Evolutionary conservation across 768 basidiomycete species (phyloP).

Genomic region (Dendrothele bispora): DNA sequence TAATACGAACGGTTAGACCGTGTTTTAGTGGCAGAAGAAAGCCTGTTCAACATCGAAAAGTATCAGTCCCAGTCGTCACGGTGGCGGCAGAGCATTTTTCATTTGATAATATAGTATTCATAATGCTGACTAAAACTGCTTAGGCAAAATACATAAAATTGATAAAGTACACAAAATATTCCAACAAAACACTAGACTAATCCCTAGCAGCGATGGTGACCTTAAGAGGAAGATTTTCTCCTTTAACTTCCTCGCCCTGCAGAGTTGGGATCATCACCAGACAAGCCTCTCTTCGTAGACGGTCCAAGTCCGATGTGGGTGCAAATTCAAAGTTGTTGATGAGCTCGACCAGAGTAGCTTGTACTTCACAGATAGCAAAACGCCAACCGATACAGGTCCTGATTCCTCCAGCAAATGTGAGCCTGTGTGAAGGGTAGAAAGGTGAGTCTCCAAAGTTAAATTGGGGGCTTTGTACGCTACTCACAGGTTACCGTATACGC

Average conservation of each 20-base stretch:
- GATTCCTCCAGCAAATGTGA: slow-evolving; percentile 49
- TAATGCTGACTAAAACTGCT: no score
- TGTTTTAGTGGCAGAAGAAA: no score
- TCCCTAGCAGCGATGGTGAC: slow-evolving; percentile 38
- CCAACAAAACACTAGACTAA: no score
- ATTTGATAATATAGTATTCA: no score
- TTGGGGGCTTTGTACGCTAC: slow-evolving; percentile 3
- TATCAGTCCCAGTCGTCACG: no score
- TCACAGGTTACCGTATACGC: slow-evolving; percentile 51
- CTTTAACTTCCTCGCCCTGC: slow-evolving; percentile 43
- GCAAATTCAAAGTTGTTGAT: slow-evolving; percentile 59
- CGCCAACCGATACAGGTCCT: slow-evolving; percentile 51
- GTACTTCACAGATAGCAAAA: slow-evolving; percentile 56
- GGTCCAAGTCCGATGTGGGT: slow-evolving; percentile 37
- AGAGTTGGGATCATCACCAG: slow-evolving; percentile 49
- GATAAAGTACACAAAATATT: no score
- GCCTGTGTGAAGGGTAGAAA: slow-evolving; percentile 19
- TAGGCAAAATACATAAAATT: no score
- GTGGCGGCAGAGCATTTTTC: no score
- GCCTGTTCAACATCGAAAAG: no score
- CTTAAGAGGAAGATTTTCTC: slow-evolving; percentile 42
- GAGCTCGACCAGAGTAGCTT: slow-evolving; percentile 57
- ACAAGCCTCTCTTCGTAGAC: slow-evolving; percentile 44
- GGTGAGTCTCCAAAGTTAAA: neutral
- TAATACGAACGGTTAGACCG: no score